Conservation (phyloP, 2,329 filamentous ascomycete species). For the Pezicula rhizophila region DNA sequence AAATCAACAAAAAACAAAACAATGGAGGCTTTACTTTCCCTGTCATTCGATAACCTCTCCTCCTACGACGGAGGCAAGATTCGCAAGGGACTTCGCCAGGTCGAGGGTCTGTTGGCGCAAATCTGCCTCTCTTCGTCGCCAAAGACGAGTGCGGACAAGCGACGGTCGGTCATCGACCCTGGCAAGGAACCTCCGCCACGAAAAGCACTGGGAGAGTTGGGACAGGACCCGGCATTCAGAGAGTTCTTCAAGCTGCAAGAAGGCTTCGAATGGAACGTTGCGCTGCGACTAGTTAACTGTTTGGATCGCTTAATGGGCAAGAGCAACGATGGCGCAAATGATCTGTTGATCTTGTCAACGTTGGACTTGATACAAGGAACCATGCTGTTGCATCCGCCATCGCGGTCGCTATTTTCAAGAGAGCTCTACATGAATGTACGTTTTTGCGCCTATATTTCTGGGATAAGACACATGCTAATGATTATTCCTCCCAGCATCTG, state of each 20-base stretch:
- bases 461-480: neutral
- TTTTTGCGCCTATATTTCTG: conserved; percentile 9
- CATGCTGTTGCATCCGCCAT: conserved; percentile 83
- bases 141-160: conserved; percentile 14
- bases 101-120: conserved; percentile 88
- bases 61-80: conserved; percentile 87
- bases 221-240: conserved; percentile 79
- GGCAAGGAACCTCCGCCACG: conserved; percentile 29
- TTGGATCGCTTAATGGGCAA: conserved; percentile 82
- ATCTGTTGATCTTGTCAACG: conserved; percentile 80
- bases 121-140: conserved; percentile 68
- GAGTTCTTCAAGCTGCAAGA: conserved; percentile 97
- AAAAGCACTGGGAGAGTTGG: conserved; percentile 64
- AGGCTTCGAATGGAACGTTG: conserved; percentile 96
- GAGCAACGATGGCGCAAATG: conserved; percentile 74
- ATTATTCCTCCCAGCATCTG: conserved; percentile 54
- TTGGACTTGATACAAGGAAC: conserved; percentile 86
- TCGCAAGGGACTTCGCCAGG: conserved; percentile 86
- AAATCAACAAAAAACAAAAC: conserved; percentile 17
- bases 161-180: conserved; percentile 30
- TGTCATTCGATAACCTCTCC: conserved; percentile 94
- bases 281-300: conserved; percentile 76
- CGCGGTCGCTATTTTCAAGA: conserved; percentile 76
- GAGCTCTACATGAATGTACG: conserved; percentile 91
- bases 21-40: conserved; percentile 89